These are phyloP conservation scores for Chlamydomonas sphaeroides DNA, from an alignment of 139 green algal species.

Conservation along the genomic window DNA sequence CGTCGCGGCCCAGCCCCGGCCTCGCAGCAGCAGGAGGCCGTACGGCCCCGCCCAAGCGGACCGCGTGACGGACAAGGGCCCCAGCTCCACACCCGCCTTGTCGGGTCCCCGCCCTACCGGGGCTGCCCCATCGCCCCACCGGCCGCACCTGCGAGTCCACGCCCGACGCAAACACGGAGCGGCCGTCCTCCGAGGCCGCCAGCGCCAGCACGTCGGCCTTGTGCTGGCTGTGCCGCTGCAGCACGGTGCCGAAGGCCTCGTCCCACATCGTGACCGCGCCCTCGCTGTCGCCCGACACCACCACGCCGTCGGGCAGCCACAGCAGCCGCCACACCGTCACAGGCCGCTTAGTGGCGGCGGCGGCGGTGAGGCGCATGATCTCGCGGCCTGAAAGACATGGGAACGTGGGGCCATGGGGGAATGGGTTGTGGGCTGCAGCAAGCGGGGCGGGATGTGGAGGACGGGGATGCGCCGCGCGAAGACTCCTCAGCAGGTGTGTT, in stretches of 20 bases:
- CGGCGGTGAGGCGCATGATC: constrained; percentile 78
- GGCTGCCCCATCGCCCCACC: too few species aligned
- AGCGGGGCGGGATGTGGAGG: neutral
- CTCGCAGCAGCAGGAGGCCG: too few species aligned
- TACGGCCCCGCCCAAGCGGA: too few species aligned
- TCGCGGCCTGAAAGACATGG: constrained; percentile 58
- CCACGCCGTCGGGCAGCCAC: constrained; percentile 81
- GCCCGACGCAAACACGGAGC: constrained; percentile 83
- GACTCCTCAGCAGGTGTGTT: too few species aligned
- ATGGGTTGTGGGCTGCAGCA: neutral
- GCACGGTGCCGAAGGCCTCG: constrained; percentile 76
- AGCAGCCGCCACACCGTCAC: constrained; percentile 85
- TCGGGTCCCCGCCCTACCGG: too few species aligned
- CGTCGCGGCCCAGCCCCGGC: too few species aligned
- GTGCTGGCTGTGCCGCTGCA: constrained; percentile 77
- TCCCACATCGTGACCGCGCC: constrained; percentile 91
- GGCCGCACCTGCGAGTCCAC: constrained; percentile 77
- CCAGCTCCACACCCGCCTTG: too few species aligned
- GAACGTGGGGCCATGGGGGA: neutral
- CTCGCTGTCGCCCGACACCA: constrained; percentile 85
- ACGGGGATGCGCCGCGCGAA: too few species aligned
- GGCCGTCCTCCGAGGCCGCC: constrained; percentile 73
- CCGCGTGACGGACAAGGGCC: too few species aligned
- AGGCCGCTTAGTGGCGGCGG: constrained; percentile 46
- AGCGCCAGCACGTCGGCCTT: constrained; percentile 84